These are phyloP conservation scores for Salvia rosmarinus DNA, from an alignment of 257 asterid genomes.

Conservation along the genomic window DNA sequence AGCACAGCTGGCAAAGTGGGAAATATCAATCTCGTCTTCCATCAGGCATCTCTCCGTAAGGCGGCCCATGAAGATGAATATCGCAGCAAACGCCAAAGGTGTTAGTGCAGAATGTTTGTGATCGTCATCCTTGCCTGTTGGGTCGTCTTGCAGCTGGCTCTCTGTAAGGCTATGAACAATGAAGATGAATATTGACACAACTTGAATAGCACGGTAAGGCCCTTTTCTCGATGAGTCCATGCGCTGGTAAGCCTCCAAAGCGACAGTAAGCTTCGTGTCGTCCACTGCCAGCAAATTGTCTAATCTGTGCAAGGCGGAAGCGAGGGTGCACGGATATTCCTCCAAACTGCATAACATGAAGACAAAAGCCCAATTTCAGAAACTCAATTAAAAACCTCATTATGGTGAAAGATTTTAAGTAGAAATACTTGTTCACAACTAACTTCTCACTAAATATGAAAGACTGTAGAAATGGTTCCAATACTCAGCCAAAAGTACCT, in stretches of 20 bases:
- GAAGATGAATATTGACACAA: constrained; percentile 75
- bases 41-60: constrained; percentile 63
- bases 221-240: constrained; percentile 65
- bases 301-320: constrained; percentile 60
- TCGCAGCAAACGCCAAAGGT: constrained; percentile 57
- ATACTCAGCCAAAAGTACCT: constrained; percentile 51
- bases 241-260: constrained; percentile 59
- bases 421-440: not conserved
- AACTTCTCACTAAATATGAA: not conserved
- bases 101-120: constrained; percentile 42
- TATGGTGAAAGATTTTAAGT: not conserved
- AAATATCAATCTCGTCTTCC: constrained; percentile 34
- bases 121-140: constrained; percentile 36
- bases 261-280: constrained; percentile 46
- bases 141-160: constrained; percentile 42
- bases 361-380: not conserved
- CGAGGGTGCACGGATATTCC: constrained; percentile 61
- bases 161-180: constrained; percentile 50
- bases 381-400: constrained; percentile 11
- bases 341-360: constrained; percentile 61
- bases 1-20: constrained; percentile 76
- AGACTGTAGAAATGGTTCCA: no score
- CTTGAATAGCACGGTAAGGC: constrained; percentile 78
- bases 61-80: constrained; percentile 72
- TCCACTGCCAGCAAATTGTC: constrained; percentile 57